phyloP scores from a whole-genome alignment of 2,329 filamentous ascomycete genomes.

The Cladophialophora carrionii region DNA sequence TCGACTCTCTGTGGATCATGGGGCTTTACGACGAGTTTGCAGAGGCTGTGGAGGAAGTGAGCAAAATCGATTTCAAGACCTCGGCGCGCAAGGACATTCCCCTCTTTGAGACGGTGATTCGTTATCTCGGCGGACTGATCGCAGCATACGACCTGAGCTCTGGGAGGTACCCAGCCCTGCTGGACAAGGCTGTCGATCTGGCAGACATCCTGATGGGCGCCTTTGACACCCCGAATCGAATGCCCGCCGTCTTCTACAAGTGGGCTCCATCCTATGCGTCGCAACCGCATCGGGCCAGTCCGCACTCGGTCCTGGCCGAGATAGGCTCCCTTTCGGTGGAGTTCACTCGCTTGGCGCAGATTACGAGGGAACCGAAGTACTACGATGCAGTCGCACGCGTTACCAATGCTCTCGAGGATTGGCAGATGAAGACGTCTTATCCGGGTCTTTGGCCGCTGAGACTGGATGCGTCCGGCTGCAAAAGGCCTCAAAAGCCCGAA shows the following conservation, averaged over 20 bases:
- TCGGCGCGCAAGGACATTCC: constrained; percentile 71
- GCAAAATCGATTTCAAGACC: constrained; percentile 80
- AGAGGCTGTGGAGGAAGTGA: constrained; percentile 70
- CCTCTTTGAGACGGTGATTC: constrained; percentile 90
- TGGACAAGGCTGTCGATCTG: constrained; percentile 78
- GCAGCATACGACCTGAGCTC: constrained; percentile 85
- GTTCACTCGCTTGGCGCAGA: constrained; percentile 84
- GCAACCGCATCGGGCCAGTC: constrained; percentile 59
- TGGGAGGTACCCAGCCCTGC: constrained; percentile 65
- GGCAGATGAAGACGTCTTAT: constrained; percentile 71
- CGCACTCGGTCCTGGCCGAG: constrained; percentile 64
- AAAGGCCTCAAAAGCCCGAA: constrained; percentile 44
- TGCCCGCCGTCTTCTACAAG: constrained; percentile 80
- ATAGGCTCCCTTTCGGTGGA: constrained; percentile 81
- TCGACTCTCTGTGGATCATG: constrained; percentile 89
- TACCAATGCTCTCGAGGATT: constrained; percentile 74
- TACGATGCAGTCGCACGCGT: constrained; percentile 89
- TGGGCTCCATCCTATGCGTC: constrained; percentile 71
- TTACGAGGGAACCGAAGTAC: constrained; percentile 79
- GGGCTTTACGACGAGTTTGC: constrained; percentile 77
- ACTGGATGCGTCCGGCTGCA: constrained; percentile 80
- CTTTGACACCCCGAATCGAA: constrained; percentile 91
- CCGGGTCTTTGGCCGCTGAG: constrained; percentile 78
- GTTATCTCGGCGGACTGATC: constrained; percentile 84
- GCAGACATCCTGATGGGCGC: constrained; percentile 78